Evolutionary conservation across 1,284 basidiomycete genomes (phyloP).

Genomic region (Xerocomus subilludens): DNA sequence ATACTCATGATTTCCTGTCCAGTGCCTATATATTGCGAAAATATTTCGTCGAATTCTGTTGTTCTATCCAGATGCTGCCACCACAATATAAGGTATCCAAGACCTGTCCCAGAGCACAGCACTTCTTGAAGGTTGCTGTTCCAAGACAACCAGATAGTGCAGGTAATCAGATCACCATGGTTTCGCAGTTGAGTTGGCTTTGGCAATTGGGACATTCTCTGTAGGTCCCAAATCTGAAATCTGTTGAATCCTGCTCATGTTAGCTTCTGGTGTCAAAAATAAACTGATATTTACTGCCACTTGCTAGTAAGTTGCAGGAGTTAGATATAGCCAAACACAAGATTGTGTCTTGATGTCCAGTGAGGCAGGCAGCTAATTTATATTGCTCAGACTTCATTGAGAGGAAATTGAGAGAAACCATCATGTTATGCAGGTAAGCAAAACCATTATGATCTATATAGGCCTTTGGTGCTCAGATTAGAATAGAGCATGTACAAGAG

Average conservation of each 20-base stretch:
- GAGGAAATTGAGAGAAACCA: too few relatives aligned
- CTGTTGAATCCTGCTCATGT: conserved; percentile 15
- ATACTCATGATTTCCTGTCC: conserved; percentile 25
- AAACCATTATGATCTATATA: too few relatives aligned
- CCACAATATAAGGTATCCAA: conserved; percentile 18
- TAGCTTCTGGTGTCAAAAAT: background rate
- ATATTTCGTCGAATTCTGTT: conserved; percentile 19
- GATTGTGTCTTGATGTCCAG: conserved; percentile 16
- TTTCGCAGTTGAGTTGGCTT: conserved; percentile 18
- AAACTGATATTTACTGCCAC: conserved; percentile 8
- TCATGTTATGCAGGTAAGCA: too few relatives aligned
- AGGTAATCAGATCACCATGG: conserved; percentile 16
- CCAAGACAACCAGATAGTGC: conserved; percentile 12
- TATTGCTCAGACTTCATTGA: background rate
- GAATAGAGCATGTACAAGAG: too few relatives aligned
- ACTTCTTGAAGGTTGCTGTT: conserved; percentile 15
- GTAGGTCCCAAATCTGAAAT: conserved; percentile 27
- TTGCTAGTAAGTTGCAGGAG: conserved; percentile 10
- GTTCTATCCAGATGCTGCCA: conserved; percentile 6
- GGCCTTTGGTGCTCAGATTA: too few relatives aligned
- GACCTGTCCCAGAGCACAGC: conserved; percentile 19
- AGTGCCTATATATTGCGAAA: conserved; percentile 1
- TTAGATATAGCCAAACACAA: conserved; percentile 10
- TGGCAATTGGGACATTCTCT: background rate
- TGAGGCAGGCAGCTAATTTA: background rate